Percentiles rank a stretch among this genome's conserved stretches.
phyloP scores from a whole-genome alignment of 1,139 yeast genomes.

The Candida glucosophila region DNA sequence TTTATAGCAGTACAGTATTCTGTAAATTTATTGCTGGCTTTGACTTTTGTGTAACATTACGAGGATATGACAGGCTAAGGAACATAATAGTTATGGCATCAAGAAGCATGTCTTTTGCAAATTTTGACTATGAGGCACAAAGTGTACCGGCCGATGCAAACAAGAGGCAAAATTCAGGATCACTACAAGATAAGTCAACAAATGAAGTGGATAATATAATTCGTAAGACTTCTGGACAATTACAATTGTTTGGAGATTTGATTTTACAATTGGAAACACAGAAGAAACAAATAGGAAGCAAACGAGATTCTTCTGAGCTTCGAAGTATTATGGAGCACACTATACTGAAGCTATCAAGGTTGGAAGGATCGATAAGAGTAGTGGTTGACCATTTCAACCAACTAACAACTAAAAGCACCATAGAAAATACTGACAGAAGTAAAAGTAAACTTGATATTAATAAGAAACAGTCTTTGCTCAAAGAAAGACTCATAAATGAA shows the following conservation, averaged over 20 bases:
- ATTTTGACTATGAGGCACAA: slow-evolving; percentile 51
- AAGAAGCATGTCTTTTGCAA: slow-evolving; percentile 49
- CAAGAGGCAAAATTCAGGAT: neutral
- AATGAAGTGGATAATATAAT: slow-evolving; percentile 27
- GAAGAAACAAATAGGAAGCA: slow-evolving; percentile 45
- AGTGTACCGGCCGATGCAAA: slow-evolving; percentile 9
- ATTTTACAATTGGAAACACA: slow-evolving; percentile 42
- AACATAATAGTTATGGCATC: too few relatives aligned
- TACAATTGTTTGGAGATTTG: slow-evolving; percentile 42
- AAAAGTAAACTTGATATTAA: slow-evolving; percentile 14
- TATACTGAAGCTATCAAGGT: slow-evolving; percentile 16
- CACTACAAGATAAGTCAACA: slow-evolving; percentile 2
- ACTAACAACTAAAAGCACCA: slow-evolving; percentile 10
- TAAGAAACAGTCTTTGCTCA: slow-evolving; percentile 31
- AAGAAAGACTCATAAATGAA: slow-evolving; percentile 30
- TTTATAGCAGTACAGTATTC: too few relatives aligned
- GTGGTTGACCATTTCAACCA: slow-evolving; percentile 26
- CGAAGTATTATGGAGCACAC: slow-evolving; percentile 32
- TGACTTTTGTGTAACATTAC: too few relatives aligned
- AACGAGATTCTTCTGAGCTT: slow-evolving; percentile 37
- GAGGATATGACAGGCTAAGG: too few relatives aligned
- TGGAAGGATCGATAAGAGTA: slow-evolving; percentile 26
- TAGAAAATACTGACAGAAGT: slow-evolving; percentile 5
- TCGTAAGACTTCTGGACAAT: slow-evolving; percentile 28
- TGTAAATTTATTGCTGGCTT: too few relatives aligned